Evolutionary conservation across 2,329 filamentous ascomycete genomes (phyloP), one percentile per base, ranked within the genome.

Genomic region (Fusarium sp.): DNA sequence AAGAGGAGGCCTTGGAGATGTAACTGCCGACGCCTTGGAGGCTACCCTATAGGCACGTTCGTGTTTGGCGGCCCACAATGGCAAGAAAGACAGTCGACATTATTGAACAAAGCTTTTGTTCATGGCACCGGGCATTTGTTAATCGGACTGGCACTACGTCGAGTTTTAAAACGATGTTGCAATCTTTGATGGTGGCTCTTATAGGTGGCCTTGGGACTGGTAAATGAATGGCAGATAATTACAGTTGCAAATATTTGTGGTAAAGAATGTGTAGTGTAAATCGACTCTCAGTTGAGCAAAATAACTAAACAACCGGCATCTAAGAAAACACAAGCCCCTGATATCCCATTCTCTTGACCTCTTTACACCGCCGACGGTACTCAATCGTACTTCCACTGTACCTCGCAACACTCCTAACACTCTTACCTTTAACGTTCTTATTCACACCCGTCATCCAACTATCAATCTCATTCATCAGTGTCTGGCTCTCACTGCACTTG

Each of bases 361-460:
- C 70, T 0, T 63, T 39, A 11, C 64, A 73, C 4, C 70, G 58
- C 14, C 55, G 39, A 3, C 67, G 60, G 14, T 61, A 71, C 49
- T 73, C 67, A 6, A 65, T 50, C 10, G 51, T 62, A 12, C 52
- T 62, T 0, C 70, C 70, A 3, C 67, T 66, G 6, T 73, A 71
- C 8, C 70, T 44, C 1, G 7, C 84, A 81, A 55, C 78, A 26
- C 82, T 76, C 5, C 81, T 79, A 34, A 86, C 77, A n/a, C 75
- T 78, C 59, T 79, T 81, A 39, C 81, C 77, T 72, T 85, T 85
- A 21, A 86, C 71, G 56, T 86, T 86, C 60, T 78, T 84, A 57
- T 87, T 87, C 0, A 87, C 82, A 2, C 85, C 85, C 19, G 84
- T 87, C 83, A 86, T 84, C 85, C 84, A 87, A 8, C 79, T 82